Evolutionary conservation across 352 stramenopile species (phyloP).

Genomic region (Phytophthora sp.): DNA sequence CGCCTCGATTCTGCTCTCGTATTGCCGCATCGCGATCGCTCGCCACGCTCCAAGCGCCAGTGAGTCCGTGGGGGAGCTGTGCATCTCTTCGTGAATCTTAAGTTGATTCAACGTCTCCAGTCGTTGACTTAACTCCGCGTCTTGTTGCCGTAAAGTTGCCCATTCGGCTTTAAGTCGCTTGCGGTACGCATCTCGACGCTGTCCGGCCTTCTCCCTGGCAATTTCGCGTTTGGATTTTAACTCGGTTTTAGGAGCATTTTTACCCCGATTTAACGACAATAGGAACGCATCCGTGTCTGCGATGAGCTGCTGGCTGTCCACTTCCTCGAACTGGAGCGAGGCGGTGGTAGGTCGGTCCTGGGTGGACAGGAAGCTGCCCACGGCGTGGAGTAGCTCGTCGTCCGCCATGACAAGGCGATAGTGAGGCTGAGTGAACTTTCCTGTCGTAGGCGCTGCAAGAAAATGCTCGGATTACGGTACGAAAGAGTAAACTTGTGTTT

Average conservation of each 20-base stretch:
- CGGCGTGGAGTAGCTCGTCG: conserved; percentile 13
- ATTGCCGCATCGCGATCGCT: conserved; percentile 30
- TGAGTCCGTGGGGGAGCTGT: conserved; percentile 8
- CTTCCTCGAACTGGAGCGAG: conserved; percentile 17
- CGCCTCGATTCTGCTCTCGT: conserved; percentile 30
- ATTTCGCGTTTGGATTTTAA: conserved; percentile 1
- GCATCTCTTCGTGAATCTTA: conserved; percentile 9
- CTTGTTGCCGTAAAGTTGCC: conserved; percentile 26
- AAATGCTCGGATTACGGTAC: neutral
- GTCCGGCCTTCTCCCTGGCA: conserved; percentile 24
- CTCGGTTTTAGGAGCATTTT: neutral
- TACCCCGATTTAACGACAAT: conserved; percentile 2
- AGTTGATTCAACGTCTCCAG: conserved; percentile 19
- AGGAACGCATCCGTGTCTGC: conserved; percentile 28
- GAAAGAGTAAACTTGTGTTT: too few relatives aligned
- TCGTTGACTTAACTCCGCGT: conserved; percentile 20
- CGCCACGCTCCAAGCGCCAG: conserved; percentile 24
- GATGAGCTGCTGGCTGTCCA: conserved; percentile 27
- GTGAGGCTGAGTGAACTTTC: too few relatives aligned
- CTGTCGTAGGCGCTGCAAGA: neutral
- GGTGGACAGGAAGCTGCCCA: conserved; percentile 7
- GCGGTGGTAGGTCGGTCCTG: neutral
- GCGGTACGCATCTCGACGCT: conserved; percentile 38
- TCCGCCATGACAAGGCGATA: conserved; percentile 8
- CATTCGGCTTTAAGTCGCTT: conserved; percentile 37